These are phyloP conservation scores for Solanum aculeatissimum DNA, from an alignment of 305 asterid species.

Conservation along the genomic window DNA sequence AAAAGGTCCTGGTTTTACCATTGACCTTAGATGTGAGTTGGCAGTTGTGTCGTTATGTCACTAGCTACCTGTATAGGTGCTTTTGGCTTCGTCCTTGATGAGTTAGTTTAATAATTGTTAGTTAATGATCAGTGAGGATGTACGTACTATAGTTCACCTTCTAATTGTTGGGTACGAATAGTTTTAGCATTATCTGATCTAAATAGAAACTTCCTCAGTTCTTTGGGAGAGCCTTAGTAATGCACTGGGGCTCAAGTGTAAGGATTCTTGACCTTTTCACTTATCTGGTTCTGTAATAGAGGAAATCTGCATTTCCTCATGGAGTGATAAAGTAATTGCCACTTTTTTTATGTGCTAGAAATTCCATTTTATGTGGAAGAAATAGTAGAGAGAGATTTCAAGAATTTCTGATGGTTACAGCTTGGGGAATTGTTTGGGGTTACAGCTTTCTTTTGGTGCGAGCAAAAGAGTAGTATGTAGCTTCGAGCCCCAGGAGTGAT, in stretches of 20 bases:
- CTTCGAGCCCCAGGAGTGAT: neutral
- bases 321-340: neutral
- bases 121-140: neutral
- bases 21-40: neutral
- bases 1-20: neutral
- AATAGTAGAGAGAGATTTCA: neutral
- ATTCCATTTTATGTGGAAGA: neutral
- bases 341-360: neutral
- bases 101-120: neutral
- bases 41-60: neutral
- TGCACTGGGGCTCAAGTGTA: neutral
- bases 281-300: neutral
- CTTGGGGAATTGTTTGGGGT: neutral
- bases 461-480: neutral
- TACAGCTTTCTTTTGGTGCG: neutral
- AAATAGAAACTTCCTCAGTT: neutral
- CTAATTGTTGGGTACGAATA: neutral
- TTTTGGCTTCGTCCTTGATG: neutral
- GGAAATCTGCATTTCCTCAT: neutral
- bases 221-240: neutral
- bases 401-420: neutral
- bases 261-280: neutral
- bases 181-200: neutral
- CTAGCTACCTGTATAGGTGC: neutral
- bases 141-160: neutral